These are phyloP conservation scores for Trametes maxima DNA, from an alignment of 768 basidiomycete genomes.

Conservation along the genomic window DNA sequence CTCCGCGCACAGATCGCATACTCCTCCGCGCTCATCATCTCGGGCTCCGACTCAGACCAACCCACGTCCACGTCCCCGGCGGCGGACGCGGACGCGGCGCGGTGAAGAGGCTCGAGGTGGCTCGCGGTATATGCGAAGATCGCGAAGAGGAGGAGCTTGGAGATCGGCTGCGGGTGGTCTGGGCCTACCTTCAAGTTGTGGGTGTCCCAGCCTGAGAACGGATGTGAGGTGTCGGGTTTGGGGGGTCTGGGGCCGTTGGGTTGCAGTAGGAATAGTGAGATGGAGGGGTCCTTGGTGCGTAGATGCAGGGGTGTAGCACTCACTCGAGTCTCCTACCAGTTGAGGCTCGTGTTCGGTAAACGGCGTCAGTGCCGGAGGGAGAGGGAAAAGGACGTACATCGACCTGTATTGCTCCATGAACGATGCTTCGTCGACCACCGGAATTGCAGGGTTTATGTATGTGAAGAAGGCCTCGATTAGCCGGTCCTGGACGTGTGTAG, in stretches of 20 bases:
- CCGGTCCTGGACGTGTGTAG: conserved; percentile 63
- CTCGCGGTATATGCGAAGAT: conserved; percentile 84
- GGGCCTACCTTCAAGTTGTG: conserved; percentile 20
- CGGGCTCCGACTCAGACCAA: conserved; percentile 57
- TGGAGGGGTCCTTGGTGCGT: background rate
- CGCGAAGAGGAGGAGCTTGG: conserved; percentile 71
- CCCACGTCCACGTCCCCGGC: conserved; percentile 43
- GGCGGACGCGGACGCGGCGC: conserved; percentile 31
- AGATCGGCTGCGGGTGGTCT: conserved; percentile 58
- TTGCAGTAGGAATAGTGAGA: background rate
- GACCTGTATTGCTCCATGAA: conserved; percentile 61
- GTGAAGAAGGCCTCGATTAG: conserved; percentile 78
- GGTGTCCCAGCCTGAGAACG: background rate
- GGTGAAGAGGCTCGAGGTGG: conserved; percentile 49
- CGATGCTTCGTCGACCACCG: conserved; percentile 68
- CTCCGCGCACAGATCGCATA: conserved; percentile 64
- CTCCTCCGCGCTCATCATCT: conserved; percentile 63
- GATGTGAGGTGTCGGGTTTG: background rate
- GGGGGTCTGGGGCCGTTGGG: background rate
- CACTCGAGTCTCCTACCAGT: conserved; percentile 8
- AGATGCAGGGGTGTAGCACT: background rate
- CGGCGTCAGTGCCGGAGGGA: background rate
- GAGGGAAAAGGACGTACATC: conserved; percentile 15
- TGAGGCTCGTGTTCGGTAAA: background rate
- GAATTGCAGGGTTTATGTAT: conserved; percentile 81